Base-by-base conservation (phyloP, 345 rosid species). In the Gossypium herbaceum region DNA sequence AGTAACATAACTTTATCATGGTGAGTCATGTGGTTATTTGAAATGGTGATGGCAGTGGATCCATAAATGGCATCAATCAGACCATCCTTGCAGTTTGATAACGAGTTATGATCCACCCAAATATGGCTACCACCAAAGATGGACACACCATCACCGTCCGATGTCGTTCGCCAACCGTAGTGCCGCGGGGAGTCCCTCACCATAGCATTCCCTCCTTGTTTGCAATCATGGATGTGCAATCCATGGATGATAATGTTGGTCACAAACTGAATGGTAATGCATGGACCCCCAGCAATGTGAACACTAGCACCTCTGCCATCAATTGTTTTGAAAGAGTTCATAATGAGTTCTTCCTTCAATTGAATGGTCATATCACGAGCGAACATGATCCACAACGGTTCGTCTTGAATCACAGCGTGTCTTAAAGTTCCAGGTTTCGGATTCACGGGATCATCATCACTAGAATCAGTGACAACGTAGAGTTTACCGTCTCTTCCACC, bases 71-170 rank as follows among this genome's bases (percentile, higher is more conserved):
- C 97, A 71, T 92, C 97, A 20, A 92, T 50, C 57, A 92, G 81
- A 2, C 97, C 97, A 55, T 92, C 97, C 7, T 71, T 72, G 72
- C 97, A 92, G 74, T 88, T 92, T 3, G 97, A 81, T 1, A 92
- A 77, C 1, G 97, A 90, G 76, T 86, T 83, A 82, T 92, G 97
- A 76, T 92, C 97, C 16, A 92, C 93, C 97, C 97, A 92, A 47
- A 92, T 56, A 68, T 92, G 94, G 78, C 89, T 88, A n/a, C 88
- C 90, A 0, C 97, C 94, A 9, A 90, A 90, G 59, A 92, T 88
- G 9, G 97, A 92, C 5, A 90, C 89, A 0, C 93, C 97, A 19
- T 92, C 97, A 39, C 97, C 97, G 87, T 92, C 94, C 54, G 97
- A 92, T 64, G 84, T 1, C 0, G 97, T 92, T 51, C 94, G 80